Conservation (phyloP, 106 monocot species). For the Narthecium ossifragum region DNA sequence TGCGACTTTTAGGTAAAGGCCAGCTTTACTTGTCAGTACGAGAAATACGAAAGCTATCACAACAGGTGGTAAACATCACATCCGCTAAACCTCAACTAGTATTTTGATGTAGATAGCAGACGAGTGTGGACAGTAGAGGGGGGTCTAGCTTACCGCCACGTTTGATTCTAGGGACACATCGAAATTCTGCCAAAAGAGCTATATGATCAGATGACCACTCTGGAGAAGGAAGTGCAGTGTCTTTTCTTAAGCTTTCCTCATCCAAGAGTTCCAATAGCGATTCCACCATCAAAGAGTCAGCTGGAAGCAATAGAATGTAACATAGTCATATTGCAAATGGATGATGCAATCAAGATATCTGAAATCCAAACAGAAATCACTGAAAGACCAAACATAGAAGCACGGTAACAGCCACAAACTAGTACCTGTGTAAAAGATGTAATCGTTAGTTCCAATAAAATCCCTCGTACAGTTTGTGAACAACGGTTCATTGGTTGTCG, state of each 20-base stretch:
- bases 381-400: neutral
- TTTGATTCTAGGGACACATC: conserved; percentile 71
- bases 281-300: conserved; percentile 84
- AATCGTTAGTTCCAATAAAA: conserved; percentile 88
- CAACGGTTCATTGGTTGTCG: conserved; percentile 81
- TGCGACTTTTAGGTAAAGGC: too few relatives aligned
- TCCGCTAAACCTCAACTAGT: too few relatives aligned
- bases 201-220: conserved; percentile 99
- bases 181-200: conserved; percentile 91
- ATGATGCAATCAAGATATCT: too few relatives aligned
- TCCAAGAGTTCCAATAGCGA: conserved; percentile 93
- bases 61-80: too few relatives aligned
- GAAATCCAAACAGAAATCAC: neutral
- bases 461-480: conserved; percentile 91
- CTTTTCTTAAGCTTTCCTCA: conserved; percentile 86
- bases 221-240: conserved; percentile 96
- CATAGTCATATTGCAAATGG: too few relatives aligned
- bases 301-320: conserved; percentile 32
- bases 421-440: conserved; percentile 97
- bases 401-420: neutral
- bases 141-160: too few relatives aligned
- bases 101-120: too few relatives aligned
- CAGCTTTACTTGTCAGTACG: too few relatives aligned
- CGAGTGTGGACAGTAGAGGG: too few relatives aligned
- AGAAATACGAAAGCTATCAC: too few relatives aligned